A percentile compares a stretch with the other conserved stretches of the same genome.
These are phyloP conservation scores for Acidiella bohemica DNA, from an alignment of 495 filamentous ascomycete genomes.

Conservation along the genomic window DNA sequence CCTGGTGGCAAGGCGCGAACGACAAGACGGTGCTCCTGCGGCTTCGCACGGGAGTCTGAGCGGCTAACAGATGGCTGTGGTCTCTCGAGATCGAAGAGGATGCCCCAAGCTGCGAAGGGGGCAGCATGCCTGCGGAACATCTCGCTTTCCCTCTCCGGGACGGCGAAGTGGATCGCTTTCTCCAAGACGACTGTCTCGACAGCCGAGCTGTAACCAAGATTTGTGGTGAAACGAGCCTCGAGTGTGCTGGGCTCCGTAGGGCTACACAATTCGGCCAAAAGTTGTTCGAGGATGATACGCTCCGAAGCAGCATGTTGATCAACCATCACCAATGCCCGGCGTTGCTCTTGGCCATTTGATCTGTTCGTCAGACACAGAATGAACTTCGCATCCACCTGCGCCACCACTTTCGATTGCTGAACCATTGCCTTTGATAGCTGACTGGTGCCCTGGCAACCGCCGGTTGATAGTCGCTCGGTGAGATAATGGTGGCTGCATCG, in stretches of 20 bases:
- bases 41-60: slow-evolving; percentile 13
- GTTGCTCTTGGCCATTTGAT: slow-evolving; percentile 2
- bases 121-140: slow-evolving; percentile 40
- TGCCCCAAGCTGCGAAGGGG: slow-evolving; percentile 60
- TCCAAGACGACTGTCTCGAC: slow-evolving; percentile 24
- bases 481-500: slow-evolving; percentile 20
- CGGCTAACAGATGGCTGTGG: not conserved
- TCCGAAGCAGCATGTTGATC: slow-evolving; percentile 97
- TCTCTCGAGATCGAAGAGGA: slow-evolving; percentile 40
- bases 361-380: slow-evolving; percentile 51
- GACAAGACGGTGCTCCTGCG: slow-evolving; percentile 25
- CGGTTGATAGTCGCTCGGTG: slow-evolving; percentile 23
- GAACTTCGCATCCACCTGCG: slow-evolving; percentile 83
- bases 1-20: slow-evolving; percentile 50
- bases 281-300: slow-evolving; percentile 61
- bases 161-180: slow-evolving; percentile 47
- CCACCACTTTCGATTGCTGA: slow-evolving; percentile 49
- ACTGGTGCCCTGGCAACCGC: slow-evolving; percentile 26
- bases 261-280: slow-evolving; percentile 43
- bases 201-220: slow-evolving; percentile 17
- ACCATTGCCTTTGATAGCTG: slow-evolving; percentile 57
- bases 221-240: slow-evolving; percentile 10
- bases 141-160: slow-evolving; percentile 42
- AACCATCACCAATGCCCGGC: slow-evolving; percentile 51
- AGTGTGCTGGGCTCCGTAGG: not conserved